phyloP scores from a whole-genome alignment of 2,329 filamentous ascomycete genomes.

The Beauveria rudraprayagi region DNA sequence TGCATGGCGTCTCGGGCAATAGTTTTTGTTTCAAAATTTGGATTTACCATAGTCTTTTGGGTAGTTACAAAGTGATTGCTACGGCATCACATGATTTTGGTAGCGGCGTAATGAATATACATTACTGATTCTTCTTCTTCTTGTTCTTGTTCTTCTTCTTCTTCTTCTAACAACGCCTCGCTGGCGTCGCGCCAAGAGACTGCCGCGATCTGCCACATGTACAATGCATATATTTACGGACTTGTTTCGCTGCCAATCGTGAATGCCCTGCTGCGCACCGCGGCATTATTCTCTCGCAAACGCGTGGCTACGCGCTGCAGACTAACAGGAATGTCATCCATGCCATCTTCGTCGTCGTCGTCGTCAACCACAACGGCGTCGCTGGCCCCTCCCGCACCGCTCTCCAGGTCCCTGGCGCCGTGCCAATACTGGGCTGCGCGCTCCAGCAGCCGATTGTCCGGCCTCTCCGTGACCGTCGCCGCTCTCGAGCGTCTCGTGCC shows the following conservation, averaged over 20 bases:
- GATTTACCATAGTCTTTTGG: neutral
- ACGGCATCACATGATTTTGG: neutral
- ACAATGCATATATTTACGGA: neutral
- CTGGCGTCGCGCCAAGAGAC: too few species aligned
- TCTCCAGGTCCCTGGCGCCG: conserved; percentile 8
- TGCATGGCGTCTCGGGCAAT: neutral
- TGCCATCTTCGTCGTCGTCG: conserved; percentile 18
- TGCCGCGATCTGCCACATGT: too few species aligned
- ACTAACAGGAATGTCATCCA: conserved; percentile 37
- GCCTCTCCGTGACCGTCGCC: neutral
- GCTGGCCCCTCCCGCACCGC: conserved; percentile 13
- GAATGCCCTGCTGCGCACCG: conserved; percentile 23
- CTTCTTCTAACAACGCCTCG: neutral
- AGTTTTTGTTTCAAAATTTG: neutral
- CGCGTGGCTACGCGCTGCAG: conserved; percentile 40
- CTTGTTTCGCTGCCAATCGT: conserved; percentile 10
- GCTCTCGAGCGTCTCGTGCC: conserved; percentile 1
- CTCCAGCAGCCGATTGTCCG: neutral
- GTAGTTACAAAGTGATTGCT: neutral
- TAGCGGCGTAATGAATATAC: neutral
- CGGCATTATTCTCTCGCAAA: conserved; percentile 22
- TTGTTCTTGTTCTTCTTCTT: neutral
- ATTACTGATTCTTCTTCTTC: neutral
- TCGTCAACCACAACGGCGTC: conserved; percentile 18
- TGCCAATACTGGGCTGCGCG: conserved; percentile 10